phyloP scores from a whole-genome alignment of 176 grass and related monocot species.

The Musa schizocarpa region DNA sequence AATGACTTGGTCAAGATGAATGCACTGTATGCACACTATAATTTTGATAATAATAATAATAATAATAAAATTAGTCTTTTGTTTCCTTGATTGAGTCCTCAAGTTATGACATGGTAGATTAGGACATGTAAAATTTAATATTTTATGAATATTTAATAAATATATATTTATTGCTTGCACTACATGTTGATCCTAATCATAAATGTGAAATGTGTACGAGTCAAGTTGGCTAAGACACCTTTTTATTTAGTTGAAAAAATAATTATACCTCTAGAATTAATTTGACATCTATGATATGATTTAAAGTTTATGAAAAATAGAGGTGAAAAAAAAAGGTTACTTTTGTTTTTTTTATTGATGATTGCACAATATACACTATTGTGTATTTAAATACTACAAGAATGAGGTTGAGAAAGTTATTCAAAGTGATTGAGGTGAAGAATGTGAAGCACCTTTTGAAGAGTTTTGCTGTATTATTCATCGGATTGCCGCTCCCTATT shows the following conservation, averaged over 20 bases:
- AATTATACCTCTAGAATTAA: conserved; percentile 6
- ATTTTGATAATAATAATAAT: too few species aligned
- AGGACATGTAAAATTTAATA: too few species aligned
- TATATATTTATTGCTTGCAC: conserved; percentile 1
- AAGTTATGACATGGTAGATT: too few species aligned
- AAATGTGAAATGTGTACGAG: conserved; percentile 12
- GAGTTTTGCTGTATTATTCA: neutral
- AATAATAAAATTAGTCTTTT: too few species aligned
- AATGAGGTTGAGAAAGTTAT: conserved; percentile 2
- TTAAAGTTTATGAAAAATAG: neutral
- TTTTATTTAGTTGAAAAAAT: conserved; percentile 1
- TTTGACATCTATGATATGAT: conserved; percentile 7
- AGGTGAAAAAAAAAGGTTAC: neutral
- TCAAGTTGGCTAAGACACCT: neutral
- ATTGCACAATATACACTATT: conserved; percentile 12
- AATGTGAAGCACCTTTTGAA: conserved; percentile 13
- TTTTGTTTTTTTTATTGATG: conserved; percentile 19
- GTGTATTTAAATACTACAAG: conserved; percentile 19
- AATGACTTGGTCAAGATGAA: too few species aligned
- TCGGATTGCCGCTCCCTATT: conserved; percentile 14
- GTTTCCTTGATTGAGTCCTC: too few species aligned
- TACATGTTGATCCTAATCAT: neutral
- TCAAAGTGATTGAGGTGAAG: conserved; percentile 4
- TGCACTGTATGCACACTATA: too few species aligned
- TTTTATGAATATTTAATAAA: too few species aligned